Evolutionary conservation across 768 basidiomycete genomes (phyloP), one percentile per base, ranked within the genome.

Genomic region (Amanita rubescens): DNA sequence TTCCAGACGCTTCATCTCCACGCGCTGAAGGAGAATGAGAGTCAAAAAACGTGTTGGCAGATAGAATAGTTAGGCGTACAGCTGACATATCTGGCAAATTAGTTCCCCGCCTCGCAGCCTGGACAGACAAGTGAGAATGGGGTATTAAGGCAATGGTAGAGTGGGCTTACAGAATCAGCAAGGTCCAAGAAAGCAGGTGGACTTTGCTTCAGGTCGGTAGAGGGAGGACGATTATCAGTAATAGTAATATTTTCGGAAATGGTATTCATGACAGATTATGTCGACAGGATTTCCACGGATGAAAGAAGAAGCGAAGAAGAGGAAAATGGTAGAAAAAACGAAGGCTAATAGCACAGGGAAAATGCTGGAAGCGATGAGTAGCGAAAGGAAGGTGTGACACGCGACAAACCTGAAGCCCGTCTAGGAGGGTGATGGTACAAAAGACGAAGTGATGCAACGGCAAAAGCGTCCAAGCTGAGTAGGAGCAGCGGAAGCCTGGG

Each of bases 131-230:
- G 46, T 61, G 49, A 57, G 54, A 43, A 48, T 50, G 60, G 60
- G 58, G 64, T 52, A 58, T 55, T 51, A 52, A 33, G 44, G 50
- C 57, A 56, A 20, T 51, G 17, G 58, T 58, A 32, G 41, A 39
- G 54, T 51, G 38, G 53, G 80, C 89, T 63, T 67, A 93, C 91
- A 61, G 91, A 92, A 73, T 94, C 91, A 55, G 91, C 91, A 63
- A 94, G 83, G 76, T 94, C 91, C 71, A 94, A 77, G 72, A 94
- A 94, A 54, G 91, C 91, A 58, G 91, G 89, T 17, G 91, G 90
- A 69, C 86, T 92, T 63, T 87, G 86, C 75, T 88, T 90, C 59
- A 81, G 85, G 65, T 84, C 85, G 49, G 79, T 73, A 67, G 80
- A 63, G 64, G 79, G 69, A 67, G 73, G 78, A 82, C 80, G 79